A percentile compares a stretch with the other conserved stretches of the same genome.
Evolutionary conservation across 805 yeast genomes (phyloP).

Genomic region (Naumovozyma baii): DNA sequence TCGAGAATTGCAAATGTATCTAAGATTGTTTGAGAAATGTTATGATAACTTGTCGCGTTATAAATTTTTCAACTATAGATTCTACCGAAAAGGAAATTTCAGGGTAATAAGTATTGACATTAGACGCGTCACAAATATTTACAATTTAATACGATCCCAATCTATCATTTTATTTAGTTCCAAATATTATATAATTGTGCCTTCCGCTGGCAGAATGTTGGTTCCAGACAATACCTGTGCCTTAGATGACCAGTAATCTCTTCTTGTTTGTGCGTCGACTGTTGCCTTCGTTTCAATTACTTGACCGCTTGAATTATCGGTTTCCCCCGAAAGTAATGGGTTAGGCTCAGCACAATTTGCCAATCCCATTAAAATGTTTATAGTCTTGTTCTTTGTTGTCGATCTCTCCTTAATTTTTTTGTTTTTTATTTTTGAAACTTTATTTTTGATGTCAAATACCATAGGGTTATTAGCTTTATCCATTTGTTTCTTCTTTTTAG

Average conservation of each 20-base stretch:
- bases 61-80: not conserved
- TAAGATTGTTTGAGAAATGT: too few species aligned
- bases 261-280: constrained; percentile 27
- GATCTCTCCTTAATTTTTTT: too few species aligned
- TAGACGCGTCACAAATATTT: not conserved
- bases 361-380: not conserved
- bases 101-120: not conserved
- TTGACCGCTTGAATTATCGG: not conserved
- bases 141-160: not conserved
- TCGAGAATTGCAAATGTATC: too few species aligned
- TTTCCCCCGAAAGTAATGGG: not conserved
- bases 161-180: too few species aligned
- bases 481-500: constrained; percentile 2
- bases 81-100: not conserved
- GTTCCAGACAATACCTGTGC: constrained; percentile 16
- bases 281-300: constrained; percentile 11
- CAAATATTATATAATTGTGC: not conserved
- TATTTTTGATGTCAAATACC: too few species aligned
- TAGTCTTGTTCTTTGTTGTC: not conserved
- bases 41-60: not conserved
- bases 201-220: not conserved
- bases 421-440: too few species aligned
- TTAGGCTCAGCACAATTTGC: not conserved
- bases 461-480: not conserved
- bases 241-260: constrained; percentile 30